Evolutionary conservation across 768 basidiomycete genomes (phyloP).

Genomic region (Termitomyces sp.): DNA sequence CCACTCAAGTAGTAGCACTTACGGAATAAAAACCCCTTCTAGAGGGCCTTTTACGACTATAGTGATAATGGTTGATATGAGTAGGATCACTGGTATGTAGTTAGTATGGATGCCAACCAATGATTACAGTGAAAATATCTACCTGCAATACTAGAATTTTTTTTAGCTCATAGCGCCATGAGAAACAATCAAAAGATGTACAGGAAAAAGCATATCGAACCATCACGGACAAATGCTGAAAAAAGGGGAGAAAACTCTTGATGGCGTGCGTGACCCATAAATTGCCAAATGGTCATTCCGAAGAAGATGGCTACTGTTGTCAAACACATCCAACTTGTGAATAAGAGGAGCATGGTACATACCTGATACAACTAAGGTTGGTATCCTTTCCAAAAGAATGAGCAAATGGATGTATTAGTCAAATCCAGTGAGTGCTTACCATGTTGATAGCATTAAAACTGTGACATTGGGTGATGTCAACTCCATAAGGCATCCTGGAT

Average conservation of each 20-base stretch:
- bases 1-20: neutral
- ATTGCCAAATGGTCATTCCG: slow-evolving; percentile 11
- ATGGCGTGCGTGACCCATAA: neutral
- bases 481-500: slow-evolving; percentile 1
- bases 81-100: neutral
- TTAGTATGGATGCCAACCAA: neutral
- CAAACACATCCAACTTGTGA: neutral
- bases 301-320: slow-evolving; percentile 9
- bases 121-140: too few species aligned
- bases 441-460: neutral
- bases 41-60: neutral
- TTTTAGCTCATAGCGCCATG: neutral
- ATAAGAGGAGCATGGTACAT: neutral
- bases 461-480: neutral
- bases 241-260: slow-evolving; percentile 1
- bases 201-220: slow-evolving; percentile 3
- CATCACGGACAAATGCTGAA: slow-evolving; percentile 8
- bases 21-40: slow-evolving; percentile 3
- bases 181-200: neutral
- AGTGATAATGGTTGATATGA: neutral
- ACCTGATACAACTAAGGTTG: neutral
- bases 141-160: slow-evolving; percentile 1
- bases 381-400: neutral
- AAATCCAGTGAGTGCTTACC: neutral
- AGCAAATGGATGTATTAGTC: neutral